Percentiles rank a stretch among this genome's conserved stretches.
Evolutionary conservation across 2,329 filamentous ascomycete genomes (phyloP).

Genomic region (Ascochyta rabiei): DNA sequence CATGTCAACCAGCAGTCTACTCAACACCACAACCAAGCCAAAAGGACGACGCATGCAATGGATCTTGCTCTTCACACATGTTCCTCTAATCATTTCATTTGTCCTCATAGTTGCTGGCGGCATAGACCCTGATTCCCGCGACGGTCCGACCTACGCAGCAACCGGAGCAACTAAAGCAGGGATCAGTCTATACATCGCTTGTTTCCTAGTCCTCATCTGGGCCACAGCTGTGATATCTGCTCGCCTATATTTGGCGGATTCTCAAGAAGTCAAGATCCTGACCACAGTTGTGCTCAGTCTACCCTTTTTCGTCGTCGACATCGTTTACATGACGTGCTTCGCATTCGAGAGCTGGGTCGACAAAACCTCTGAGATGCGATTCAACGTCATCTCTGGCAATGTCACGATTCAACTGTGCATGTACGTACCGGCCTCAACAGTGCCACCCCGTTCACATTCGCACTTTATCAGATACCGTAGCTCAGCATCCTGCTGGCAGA

Average conservation of each 20-base stretch:
- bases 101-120: slow-evolving; percentile 45
- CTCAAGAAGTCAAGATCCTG: slow-evolving; percentile 42
- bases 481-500: neutral
- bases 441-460: neutral
- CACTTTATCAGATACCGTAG: neutral
- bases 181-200: slow-evolving; percentile 41
- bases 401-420: slow-evolving; percentile 46
- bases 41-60: slow-evolving; percentile 48
- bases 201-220: slow-evolving; percentile 43
- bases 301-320: slow-evolving; percentile 45
- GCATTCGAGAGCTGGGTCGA: slow-evolving; percentile 38
- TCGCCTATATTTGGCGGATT: slow-evolving; percentile 41
- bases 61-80: slow-evolving; percentile 41
- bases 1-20: slow-evolving; percentile 43
- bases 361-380: slow-evolving; percentile 24
- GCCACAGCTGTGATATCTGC: slow-evolving; percentile 45
- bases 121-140: slow-evolving; percentile 43
- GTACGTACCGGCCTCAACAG: slow-evolving; percentile 27
- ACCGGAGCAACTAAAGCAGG: slow-evolving; percentile 45
- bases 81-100: slow-evolving; percentile 43
- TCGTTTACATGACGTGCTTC: slow-evolving; percentile 49
- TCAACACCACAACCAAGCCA: slow-evolving; percentile 42
- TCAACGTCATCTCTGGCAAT: slow-evolving; percentile 45
- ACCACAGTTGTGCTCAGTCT: slow-evolving; percentile 45
- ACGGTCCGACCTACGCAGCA: slow-evolving; percentile 39